Base-by-base conservation (phyloP, 139 green algal genomes). In the Gonium pectorale region DNA sequence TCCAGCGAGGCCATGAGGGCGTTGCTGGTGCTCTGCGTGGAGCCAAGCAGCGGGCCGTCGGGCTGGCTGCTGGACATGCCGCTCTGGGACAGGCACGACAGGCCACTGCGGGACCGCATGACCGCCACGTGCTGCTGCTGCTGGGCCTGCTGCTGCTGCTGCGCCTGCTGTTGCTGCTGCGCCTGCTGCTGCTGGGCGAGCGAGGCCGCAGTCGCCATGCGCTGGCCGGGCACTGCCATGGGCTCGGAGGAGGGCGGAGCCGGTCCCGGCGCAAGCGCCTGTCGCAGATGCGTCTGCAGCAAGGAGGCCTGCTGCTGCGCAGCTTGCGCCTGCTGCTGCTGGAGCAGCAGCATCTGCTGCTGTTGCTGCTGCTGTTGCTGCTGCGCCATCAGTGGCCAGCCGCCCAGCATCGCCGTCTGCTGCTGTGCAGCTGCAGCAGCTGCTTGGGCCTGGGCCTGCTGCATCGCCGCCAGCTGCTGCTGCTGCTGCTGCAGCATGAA, bases 51-150 rank as follows among this genome's bases (percentile, higher is more conserved):
- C 38, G 9, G 41, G n/a, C n/a, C 22, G 5, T 83, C 62, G 3
- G 19, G 49, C 4, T 73, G 40, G 77, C 43, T 83, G 77, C 43
- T 64, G 8, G 60, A 83, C 7, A 82, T 7, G 40, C 59, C 74
- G 37, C 51, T 80, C 51, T 80, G 72, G 19, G 73, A 81, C 40
- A 82, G 11, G 56, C 75, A 82, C 8, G 77, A 83, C 33, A 64
- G 13, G 19, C 77, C 77, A 41, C 60, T 74, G 22, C 73, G 31
- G 0, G 62, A 40, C 3, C 77, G 60, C 77, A 73, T 72, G 9
- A 62, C 29, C 13, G 4, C 17, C 41, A 9, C 22, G 3, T 37
- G 37, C 19, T 82, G 75, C 26, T 83, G 77, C 7, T 43, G 77
- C 15, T 83, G 60, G n/a, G n/a, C n/a, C n/a, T 37, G 37, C 19